A percentile compares a stretch with the other conserved stretches of the same genome.
phyloP scores from a whole-genome alignment of 2,329 filamentous ascomycete genomes.

The Sclerotinia spermophila region DNA sequence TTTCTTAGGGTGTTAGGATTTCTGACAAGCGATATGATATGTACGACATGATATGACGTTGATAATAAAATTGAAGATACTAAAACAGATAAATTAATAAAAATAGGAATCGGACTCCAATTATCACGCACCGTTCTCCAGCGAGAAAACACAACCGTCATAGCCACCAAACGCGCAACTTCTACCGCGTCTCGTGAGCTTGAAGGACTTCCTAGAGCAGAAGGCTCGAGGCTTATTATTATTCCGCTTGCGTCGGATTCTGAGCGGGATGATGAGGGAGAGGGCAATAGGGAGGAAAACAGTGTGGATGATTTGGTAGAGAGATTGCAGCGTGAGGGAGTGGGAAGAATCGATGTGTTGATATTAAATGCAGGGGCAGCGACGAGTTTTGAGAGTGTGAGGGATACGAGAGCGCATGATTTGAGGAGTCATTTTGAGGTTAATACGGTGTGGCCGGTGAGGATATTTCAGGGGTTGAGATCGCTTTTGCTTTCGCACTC shows the following conservation, averaged over 20 bases:
- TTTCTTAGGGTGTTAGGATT: neutral
- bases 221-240: neutral
- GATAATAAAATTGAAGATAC: neutral
- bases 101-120: slow-evolving; percentile 36
- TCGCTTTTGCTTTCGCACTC: slow-evolving; percentile 39
- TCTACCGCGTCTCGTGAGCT: slow-evolving; percentile 19
- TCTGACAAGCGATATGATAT: too few relatives aligned
- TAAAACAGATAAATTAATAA: neutral
- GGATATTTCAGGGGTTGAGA: slow-evolving; percentile 44
- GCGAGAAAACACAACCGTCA: slow-evolving; percentile 40
- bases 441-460: slow-evolving; percentile 45
- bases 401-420: slow-evolving; percentile 38
- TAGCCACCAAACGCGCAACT: slow-evolving; percentile 40
- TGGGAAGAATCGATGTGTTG: slow-evolving; percentile 46
- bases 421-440: slow-evolving; percentile 41
- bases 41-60: too few relatives aligned
- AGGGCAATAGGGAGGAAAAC: accelerated
- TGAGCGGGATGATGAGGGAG: too few relatives aligned
- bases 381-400: slow-evolving; percentile 31
- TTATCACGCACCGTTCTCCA: slow-evolving; percentile 38
- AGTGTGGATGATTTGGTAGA: neutral
- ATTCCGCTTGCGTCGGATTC: neutral
- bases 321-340: slow-evolving; percentile 25
- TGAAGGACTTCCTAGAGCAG: neutral
- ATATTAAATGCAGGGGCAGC: slow-evolving; percentile 50